These are phyloP conservation scores for Flueggea neowawraea DNA, from an alignment of 441 rosid genomes.

Conservation along the genomic window DNA sequence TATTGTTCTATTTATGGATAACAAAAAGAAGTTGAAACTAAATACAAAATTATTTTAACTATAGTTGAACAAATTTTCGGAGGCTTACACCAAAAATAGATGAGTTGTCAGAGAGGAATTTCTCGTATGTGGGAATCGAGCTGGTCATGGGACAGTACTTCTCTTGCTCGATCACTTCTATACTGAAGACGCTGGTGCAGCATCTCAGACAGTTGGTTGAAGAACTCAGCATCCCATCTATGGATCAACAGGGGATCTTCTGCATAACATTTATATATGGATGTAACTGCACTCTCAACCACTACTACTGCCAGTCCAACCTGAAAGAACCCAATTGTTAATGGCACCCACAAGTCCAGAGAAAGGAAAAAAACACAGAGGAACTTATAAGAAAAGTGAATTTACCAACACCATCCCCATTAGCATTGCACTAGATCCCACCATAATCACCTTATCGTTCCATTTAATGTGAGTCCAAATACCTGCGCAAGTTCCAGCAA, in stretches of 20 bases:
- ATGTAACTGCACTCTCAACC: slow-evolving; percentile 92
- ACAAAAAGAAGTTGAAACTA: slow-evolving; percentile 9
- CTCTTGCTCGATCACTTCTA: slow-evolving; percentile 67
- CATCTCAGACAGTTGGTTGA: slow-evolving; percentile 68
- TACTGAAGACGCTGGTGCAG: slow-evolving; percentile 85
- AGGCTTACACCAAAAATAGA: background rate
- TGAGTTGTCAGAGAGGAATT: slow-evolving; percentile 24
- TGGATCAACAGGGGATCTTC: slow-evolving; percentile 86
- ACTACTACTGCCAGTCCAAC: slow-evolving; percentile 92
- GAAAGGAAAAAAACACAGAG: no score
- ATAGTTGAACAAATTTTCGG: slow-evolving; percentile 7
- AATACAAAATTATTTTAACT: slow-evolving; percentile 7
- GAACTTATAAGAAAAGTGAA: background rate
- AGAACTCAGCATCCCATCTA: slow-evolving; percentile 89
- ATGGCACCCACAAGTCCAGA: no score
- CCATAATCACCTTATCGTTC: slow-evolving; percentile 68
- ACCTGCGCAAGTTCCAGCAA: slow-evolving; percentile 83
- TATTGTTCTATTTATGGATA: background rate
- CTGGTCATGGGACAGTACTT: slow-evolving; percentile 41
- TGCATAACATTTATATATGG: slow-evolving; percentile 86
- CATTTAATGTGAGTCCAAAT: slow-evolving; percentile 76
- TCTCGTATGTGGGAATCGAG: slow-evolving; percentile 31
- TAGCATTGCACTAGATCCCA: slow-evolving; percentile 88
- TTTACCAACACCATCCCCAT: slow-evolving; percentile 97
- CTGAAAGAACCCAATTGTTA: slow-evolving; percentile 27